Base-by-base conservation (phyloP, 768 basidiomycete genomes). In the Russula brevipes region DNA sequence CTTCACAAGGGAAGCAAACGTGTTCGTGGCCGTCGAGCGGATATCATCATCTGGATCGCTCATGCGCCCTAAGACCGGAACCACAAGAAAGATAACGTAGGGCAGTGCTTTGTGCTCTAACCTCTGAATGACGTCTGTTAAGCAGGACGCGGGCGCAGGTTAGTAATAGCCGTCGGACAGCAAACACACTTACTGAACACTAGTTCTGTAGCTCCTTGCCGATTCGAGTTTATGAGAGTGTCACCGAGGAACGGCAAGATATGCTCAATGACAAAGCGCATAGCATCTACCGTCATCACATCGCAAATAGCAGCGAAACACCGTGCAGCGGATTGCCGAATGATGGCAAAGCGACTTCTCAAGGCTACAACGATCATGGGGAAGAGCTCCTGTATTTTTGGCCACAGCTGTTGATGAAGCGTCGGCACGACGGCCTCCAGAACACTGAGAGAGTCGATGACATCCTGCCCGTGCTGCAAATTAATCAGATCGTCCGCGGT, bases 11-110 rank as follows among this genome's bases (percentile, higher is more conserved):
- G 93, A 90, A 0, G 97, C 97, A 71, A 99, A 99, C 0, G 94
- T 95, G 71, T 94, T 94, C n/a, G 97, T 98, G 3, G 97, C 88
- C 2, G 93, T 85, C 35, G 96, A 85, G 33, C 97, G 88, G 46
- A 97, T 89, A 63, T 91, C 89, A 64, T 94, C 93, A 70, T 98
- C 87, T 5, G 85, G 72, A 73, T 99, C 97, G 69, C 94, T 98
- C 97, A 98, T 99, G 41, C 97, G 82, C 8, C 97, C 97, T 8
- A 99, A 85, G 5, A 98, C 85, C 0, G 97, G 97, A 0, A 98
- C 95, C 38, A 99, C 85, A 75, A 99, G 80, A 76, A 99, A 98
- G 64, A 98, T 89, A 9, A 98, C 89, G 71, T 98, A 99, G 11
- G 97, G 96, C 47, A 99, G 78, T 7, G 94, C 89, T 73, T 94